phyloP scores from a whole-genome alignment of 225 moss, liverwort and hornwort species.

The Pseudisothecium myosuroides region DNA sequence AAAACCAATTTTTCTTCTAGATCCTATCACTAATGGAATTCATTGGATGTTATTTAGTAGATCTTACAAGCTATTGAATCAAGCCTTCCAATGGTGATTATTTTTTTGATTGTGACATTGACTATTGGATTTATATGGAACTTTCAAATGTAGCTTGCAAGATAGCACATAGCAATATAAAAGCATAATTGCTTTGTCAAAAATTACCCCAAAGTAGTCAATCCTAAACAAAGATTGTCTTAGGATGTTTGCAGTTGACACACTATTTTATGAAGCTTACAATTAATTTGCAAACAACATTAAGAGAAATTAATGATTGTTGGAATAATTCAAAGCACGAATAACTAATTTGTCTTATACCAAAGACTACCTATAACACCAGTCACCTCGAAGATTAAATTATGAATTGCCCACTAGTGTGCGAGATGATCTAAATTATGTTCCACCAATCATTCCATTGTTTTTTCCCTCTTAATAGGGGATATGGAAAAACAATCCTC shows the following conservation, averaged over 20 bases:
- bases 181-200: not conserved
- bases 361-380: accelerated
- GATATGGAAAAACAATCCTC: not conserved
- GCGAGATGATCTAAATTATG: not conserved
- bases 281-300: not conserved
- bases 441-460: not conserved
- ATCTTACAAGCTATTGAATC: not conserved
- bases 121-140: not conserved
- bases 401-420: not conserved
- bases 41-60: not conserved
- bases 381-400: not conserved
- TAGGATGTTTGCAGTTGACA: not conserved
- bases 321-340: not conserved
- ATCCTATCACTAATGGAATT: not conserved
- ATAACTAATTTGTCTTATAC: not conserved
- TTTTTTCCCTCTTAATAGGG: not conserved
- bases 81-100: not conserved
- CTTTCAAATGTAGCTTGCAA: not conserved
- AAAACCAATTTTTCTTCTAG: not conserved
- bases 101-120: not conserved
- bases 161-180: not conserved
- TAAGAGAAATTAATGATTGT: not conserved
- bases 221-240: not conserved
- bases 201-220: not conserved
- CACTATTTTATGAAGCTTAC: not conserved